Evolutionary conservation across 306 rosid species (phyloP).

Genomic region (Adenanthera pavonina): DNA sequence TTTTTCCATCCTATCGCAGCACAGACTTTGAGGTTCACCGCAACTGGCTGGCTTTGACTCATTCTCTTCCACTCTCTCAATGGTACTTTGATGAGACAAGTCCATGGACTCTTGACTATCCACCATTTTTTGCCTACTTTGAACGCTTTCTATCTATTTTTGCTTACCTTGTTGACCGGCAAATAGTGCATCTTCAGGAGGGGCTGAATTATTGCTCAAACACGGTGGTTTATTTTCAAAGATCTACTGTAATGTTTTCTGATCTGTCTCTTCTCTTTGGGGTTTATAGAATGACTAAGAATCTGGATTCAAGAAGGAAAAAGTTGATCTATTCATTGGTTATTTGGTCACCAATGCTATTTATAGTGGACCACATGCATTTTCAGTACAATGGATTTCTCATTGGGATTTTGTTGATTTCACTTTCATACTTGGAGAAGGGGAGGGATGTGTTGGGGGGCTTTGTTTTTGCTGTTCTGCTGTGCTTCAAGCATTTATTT

Average conservation of each 20-base stretch:
- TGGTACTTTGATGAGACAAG: slow-evolving; percentile 91
- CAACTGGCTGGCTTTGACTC: slow-evolving; percentile 82
- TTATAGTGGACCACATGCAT: slow-evolving; percentile 88
- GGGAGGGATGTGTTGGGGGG: slow-evolving; percentile 92
- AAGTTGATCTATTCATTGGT: slow-evolving; percentile 68
- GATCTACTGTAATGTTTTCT: slow-evolving; percentile 66
- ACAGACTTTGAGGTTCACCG: slow-evolving; percentile 94
- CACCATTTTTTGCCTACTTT: slow-evolving; percentile 82
- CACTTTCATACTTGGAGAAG: slow-evolving; percentile 84
- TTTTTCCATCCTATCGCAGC: slow-evolving; percentile 81
- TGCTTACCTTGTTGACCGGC: slow-evolving; percentile 69
- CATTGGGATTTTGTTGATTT: slow-evolving; percentile 80
- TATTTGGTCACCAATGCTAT: slow-evolving; percentile 91
- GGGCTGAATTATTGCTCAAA: slow-evolving; percentile 69
- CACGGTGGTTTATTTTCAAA: slow-evolving; percentile 67
- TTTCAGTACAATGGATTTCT: slow-evolving; percentile 95
- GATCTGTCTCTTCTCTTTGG: slow-evolving; percentile 81
- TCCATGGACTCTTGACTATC: slow-evolving; percentile 94
- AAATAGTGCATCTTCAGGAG: slow-evolving; percentile 67
- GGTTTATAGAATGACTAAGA: slow-evolving; percentile 58
- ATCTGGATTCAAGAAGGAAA: slow-evolving; percentile 58
- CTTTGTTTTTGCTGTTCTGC: slow-evolving; percentile 62
- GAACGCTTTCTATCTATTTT: slow-evolving; percentile 70
- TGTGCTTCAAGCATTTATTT: slow-evolving; percentile 94
- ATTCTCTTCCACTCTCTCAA: slow-evolving; percentile 82